Percentiles rank a stretch among this genome's conserved stretches.
Evolutionary conservation across 371 early-diverging fungal species (phyloP).

Genomic region (Nematocida sp.): DNA sequence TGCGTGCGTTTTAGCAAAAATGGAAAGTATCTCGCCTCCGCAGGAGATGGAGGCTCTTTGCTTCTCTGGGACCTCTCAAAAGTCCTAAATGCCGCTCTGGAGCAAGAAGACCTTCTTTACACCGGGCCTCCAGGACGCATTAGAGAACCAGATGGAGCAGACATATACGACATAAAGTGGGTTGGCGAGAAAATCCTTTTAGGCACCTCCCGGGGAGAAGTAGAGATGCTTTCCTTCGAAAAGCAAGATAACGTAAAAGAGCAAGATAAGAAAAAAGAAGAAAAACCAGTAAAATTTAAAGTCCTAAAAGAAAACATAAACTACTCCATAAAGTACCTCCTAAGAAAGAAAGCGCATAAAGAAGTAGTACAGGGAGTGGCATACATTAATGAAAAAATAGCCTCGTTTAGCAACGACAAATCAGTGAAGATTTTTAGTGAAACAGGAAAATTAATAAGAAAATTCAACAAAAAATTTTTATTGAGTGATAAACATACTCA

Average conservation of each 20-base stretch:
- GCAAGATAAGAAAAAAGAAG: background rate
- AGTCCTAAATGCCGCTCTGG: background rate
- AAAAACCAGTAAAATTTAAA: background rate
- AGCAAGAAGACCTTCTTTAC: slow-evolving; percentile 33
- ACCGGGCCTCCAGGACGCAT: slow-evolving; percentile 14
- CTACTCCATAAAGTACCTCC: slow-evolving; percentile 26
- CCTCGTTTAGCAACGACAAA: slow-evolving; percentile 58
- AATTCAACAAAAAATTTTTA: slow-evolving; percentile 21
- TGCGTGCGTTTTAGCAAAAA: slow-evolving; percentile 57
- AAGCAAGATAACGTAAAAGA: background rate
- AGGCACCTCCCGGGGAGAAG: slow-evolving; percentile 53
- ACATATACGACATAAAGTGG: slow-evolving; percentile 65
- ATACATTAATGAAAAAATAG: slow-evolving; percentile 37
- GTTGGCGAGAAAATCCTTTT: slow-evolving; percentile 26
- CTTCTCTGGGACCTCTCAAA: slow-evolving; percentile 42
- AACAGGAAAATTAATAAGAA: slow-evolving; percentile 28
- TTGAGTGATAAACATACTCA: slow-evolving; percentile 32
- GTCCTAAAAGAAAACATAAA: background rate
- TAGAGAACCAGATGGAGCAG: slow-evolving; percentile 58
- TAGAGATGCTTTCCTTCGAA: slow-evolving; percentile 21
- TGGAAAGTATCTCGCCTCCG: slow-evolving; percentile 56
- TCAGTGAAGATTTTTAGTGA: slow-evolving; percentile 55
- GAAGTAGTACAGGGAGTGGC: slow-evolving; percentile 60
- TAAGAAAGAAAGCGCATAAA: slow-evolving; percentile 41
- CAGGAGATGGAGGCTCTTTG: slow-evolving; percentile 63